A percentile compares a stretch with the other conserved stretches of the same genome.
Conservation (phyloP, 441 rosid genomes). For the Francoa sonchifolia region DNA sequence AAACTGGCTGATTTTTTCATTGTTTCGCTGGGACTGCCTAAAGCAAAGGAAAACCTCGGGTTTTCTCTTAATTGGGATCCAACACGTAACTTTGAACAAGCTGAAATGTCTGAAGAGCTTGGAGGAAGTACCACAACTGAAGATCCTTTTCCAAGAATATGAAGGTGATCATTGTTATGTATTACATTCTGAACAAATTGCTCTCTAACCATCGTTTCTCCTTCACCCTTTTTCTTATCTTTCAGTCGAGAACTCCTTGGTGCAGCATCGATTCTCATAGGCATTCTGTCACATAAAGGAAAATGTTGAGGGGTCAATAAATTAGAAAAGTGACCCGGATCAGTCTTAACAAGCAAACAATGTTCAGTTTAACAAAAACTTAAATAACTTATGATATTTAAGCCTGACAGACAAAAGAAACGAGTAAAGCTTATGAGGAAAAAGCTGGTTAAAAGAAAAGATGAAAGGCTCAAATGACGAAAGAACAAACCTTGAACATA, state of each 20-base stretch:
- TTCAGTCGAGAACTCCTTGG: conserved; percentile 93
- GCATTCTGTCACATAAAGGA: conserved; percentile 42
- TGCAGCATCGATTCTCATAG: conserved; percentile 34
- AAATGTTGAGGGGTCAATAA: conserved; percentile 1
- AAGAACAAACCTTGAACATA: conserved; percentile 59
- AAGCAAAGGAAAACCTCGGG: conserved; percentile 23
- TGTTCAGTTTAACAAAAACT: too few relatives aligned
- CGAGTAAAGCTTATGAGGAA: conserved; percentile 5
- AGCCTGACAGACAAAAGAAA: not conserved
- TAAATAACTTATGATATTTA: too few relatives aligned
- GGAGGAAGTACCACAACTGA: conserved; percentile 63
- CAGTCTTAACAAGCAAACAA: too few relatives aligned
- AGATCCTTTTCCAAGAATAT: conserved; percentile 70
- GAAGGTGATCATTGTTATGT: conserved; percentile 60
- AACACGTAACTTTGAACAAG: conserved; percentile 55
- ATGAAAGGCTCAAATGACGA: conserved; percentile 6
- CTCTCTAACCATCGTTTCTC: conserved; percentile 73
- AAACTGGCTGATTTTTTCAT: conserved; percentile 29
- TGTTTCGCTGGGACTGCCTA: conserved; percentile 25
- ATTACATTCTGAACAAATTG: conserved; percentile 57
- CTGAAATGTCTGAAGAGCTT: conserved; percentile 63
- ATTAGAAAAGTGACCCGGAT: too few relatives aligned
- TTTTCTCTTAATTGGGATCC: conserved; percentile 50
- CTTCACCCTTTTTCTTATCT: conserved; percentile 85
- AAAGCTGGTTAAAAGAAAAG: conserved; percentile 1